Evolutionary conservation across 257 asterid species (phyloP), one percentile per base, ranked within the genome.

Genomic region (Catharanthus roseus): DNA sequence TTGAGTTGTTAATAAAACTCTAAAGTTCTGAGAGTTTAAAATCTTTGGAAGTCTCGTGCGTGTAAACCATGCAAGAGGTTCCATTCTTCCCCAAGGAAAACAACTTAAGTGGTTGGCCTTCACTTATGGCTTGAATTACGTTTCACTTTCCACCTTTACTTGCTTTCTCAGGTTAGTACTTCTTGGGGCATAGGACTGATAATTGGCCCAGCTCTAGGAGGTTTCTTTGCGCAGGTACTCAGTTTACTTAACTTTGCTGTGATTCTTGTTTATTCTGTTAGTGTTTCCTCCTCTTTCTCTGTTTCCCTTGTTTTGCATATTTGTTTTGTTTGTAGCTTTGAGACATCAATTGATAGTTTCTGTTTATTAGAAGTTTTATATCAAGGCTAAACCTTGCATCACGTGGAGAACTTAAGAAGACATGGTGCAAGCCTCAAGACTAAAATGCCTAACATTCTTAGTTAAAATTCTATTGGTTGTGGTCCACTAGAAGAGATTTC

Each of bases 151-250:
- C 6, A 56, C 55, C 16, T 29, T 61, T 45, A n/a, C 10, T 61
- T 45, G 24, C 13, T 16, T 56, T 55, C 18, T 23, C 78, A 92
- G 97, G 79, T 92, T 70, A 82, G 96, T 78, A 90, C 90, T 57
- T 74, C 98, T 0, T 90, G 98, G 97, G 98, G 95, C 73, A 81
- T 90, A 62, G 96, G 96, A 61, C 80, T 92, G 87, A 86, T 92
- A 73, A 77, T 92, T 71, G 98, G 98, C 56, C 98, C 98, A 24
- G 98, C 98, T 68, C 74, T 92, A 21, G 98, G 98, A 71, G 98
- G 98, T 36, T 90, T 80, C 72, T 91, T 92, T 67, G 90, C 97
- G 24, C 95, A 88, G 96, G 98, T 92, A 5, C 63, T 74, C 65
- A 12, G 23, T 12, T 54, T 28, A 26, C 56, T 45, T 38, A 38